Percentiles rank a stretch among this genome's conserved stretches.
These are phyloP conservation scores for Cercis canadensis DNA, from an alignment of 306 rosid species.

Conservation along the genomic window DNA sequence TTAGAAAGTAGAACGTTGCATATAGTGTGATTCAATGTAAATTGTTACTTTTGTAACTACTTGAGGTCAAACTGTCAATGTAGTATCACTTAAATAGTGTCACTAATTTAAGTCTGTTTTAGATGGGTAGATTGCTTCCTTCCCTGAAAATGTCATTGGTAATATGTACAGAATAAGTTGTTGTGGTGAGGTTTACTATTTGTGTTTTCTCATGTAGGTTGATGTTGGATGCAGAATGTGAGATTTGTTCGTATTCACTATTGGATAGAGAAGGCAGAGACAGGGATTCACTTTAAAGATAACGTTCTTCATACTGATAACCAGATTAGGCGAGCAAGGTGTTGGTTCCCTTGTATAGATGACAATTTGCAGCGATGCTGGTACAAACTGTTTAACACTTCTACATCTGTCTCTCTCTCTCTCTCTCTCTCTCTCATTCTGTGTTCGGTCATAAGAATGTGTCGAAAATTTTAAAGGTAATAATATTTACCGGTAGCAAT, in stretches of 20 bases:
- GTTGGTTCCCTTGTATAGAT: constrained; percentile 98
- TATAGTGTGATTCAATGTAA: neutral
- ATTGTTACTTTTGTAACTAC: too few relatives aligned
- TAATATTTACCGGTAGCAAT: too few relatives aligned
- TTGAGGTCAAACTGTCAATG: too few relatives aligned
- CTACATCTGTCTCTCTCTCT: too few relatives aligned
- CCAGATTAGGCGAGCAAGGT: constrained; percentile 91
- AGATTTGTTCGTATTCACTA: constrained; percentile 84
- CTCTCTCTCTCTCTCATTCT: too few relatives aligned
- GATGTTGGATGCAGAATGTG: constrained; percentile 90
- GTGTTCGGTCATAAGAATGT: too few relatives aligned
- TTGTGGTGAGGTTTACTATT: constrained; percentile 57
- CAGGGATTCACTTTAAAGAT: constrained; percentile 71
- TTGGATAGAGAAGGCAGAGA: constrained; percentile 87
- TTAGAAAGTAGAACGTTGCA: neutral
- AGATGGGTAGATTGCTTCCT: constrained; percentile 5
- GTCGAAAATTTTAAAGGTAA: too few relatives aligned
- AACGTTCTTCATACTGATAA: constrained; percentile 77
- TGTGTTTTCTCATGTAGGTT: constrained; percentile 77
- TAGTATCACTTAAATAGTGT: neutral
- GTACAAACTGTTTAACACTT: constrained; percentile 49
- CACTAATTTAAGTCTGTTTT: neutral
- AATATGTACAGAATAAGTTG: constrained; percentile 43
- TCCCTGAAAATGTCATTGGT: constrained; percentile 1
- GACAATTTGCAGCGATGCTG: constrained; percentile 88